These are phyloP conservation scores for Globisporangium yorkense DNA, from an alignment of 352 stramenopile species.

Conservation along the genomic window DNA sequence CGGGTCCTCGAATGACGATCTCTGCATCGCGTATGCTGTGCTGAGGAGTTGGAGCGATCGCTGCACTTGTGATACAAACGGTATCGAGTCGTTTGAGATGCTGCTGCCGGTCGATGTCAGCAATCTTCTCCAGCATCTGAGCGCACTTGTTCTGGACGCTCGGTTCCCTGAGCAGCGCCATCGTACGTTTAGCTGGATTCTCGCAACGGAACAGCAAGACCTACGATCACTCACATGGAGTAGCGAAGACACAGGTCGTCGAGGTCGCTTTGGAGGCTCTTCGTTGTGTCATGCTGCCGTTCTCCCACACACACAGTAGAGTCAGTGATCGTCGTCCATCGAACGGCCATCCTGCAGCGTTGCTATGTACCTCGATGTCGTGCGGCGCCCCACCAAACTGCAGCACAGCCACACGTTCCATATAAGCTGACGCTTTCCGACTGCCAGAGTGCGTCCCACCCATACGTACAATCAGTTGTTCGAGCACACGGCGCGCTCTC, in stretches of 20 bases:
- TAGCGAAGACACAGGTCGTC: constrained; percentile 5
- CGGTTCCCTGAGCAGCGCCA: not conserved
- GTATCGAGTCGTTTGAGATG: too few species aligned
- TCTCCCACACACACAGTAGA: not conserved
- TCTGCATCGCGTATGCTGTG: constrained; percentile 22
- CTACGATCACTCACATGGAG: not conserved
- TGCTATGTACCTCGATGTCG: too few species aligned
- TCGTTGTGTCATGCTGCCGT: not conserved
- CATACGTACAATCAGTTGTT: not conserved
- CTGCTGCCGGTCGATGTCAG: constrained; percentile 1
- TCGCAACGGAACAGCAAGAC: not conserved
- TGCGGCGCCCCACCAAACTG: too few species aligned
- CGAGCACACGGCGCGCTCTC: not conserved
- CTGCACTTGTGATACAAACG: too few species aligned
- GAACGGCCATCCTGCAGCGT: too few species aligned
- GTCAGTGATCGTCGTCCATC: too few species aligned
- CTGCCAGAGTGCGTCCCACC: too few species aligned
- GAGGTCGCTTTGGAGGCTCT: constrained; percentile 1
- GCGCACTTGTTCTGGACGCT: constrained; percentile 8
- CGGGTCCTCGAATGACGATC: constrained; percentile 20
- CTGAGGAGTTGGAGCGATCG: not conserved
- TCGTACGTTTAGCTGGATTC: too few species aligned
- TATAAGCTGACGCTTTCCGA: too few species aligned
- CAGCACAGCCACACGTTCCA: too few species aligned
- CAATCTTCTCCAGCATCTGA: constrained; percentile 12